Evolutionary conservation across 306 rosid genomes (phyloP), one percentile per base, ranked within the genome.

Genomic region (Dicorynia guianensis): DNA sequence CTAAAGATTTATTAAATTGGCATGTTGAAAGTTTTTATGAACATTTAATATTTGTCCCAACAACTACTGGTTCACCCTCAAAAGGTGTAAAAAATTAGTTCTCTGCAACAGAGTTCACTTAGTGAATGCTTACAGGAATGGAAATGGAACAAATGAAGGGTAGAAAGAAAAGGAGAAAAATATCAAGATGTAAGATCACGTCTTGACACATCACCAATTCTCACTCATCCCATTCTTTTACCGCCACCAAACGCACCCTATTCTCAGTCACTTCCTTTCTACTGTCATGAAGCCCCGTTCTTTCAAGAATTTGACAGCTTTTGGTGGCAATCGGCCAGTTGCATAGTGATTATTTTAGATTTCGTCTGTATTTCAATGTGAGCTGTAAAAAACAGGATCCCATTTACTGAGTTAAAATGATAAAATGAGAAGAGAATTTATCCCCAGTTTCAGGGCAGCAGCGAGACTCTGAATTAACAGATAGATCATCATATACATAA

Each of bases 381-480:
- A 47, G 8, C 54, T 13, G 58, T n/a, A 33, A n/a, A 14, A 5
- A 13, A 34, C 33, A 67, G 12, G 42, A 13, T 30, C 72, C 72
- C n/a, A 67, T 36, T 36, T 14, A 67, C 0, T 4, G 8, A 48
- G 59, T 30, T 33, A 4, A 49, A 49, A 39, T 19, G 74, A 52
- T 52, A 68, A 4, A 52, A 69, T 92, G 89, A 86, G 97, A 94
- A 94, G 97, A 82, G 83, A 90, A 90, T 86, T 85, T 88, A 59
- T 86, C 88, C 78, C 93, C 93, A 12, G 64, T 73, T 71, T 72
- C 81, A 36, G 87, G 91, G 75, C 98, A 94, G 80, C 98, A 94
- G 3, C 90, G 87, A 75, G 98, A 88, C 38, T 53, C 52, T 15
- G 96, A 78, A 79, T 88, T 80, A 44, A 92, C 70, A 1, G 93